These are phyloP conservation scores for Zymoseptoria crescenta DNA, from an alignment of 2,329 filamentous ascomycete species.

Conservation along the genomic window DNA sequence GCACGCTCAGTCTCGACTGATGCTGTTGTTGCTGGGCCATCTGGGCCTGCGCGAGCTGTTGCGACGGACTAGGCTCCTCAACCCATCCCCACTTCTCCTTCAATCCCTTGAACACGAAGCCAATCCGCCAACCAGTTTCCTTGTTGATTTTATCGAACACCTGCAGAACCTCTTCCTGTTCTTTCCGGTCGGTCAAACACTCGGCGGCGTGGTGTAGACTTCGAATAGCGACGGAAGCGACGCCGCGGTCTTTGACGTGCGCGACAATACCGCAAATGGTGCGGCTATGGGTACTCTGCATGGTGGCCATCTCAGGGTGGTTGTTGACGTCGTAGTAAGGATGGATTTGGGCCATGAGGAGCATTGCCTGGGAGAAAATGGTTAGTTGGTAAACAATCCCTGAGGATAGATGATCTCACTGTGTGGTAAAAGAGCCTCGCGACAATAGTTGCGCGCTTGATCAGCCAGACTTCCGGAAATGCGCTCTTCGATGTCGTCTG, in stretches of 20 bases:
- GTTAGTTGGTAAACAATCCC: no score
- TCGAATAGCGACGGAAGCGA: constrained; percentile 70
- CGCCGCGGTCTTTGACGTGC: constrained; percentile 71
- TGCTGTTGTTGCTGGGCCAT: constrained; percentile 18
- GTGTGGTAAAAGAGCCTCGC: constrained; percentile 86
- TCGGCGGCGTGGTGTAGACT: constrained; percentile 71
- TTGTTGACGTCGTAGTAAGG: constrained; percentile 52
- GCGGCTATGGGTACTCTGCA: constrained; percentile 67
- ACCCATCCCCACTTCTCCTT: constrained; percentile 73
- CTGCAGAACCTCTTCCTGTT: constrained; percentile 72
- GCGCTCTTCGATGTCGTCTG: constrained; percentile 61
- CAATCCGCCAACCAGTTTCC: constrained; percentile 72
- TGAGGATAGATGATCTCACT: constrained; percentile 20
- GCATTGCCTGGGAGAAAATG: constrained; percentile 44
- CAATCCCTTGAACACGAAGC: constrained; percentile 63
- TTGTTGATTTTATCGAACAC: constrained; percentile 69
- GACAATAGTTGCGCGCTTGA: constrained; percentile 73
- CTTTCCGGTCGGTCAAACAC: constrained; percentile 57
- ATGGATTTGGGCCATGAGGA: constrained; percentile 71
- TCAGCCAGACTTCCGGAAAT: constrained; percentile 84
- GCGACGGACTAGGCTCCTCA: constrained; percentile 34
- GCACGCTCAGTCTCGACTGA: constrained; percentile 11
- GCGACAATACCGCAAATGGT: constrained; percentile 85
- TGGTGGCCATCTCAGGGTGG: constrained; percentile 60
- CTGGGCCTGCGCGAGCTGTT: constrained; percentile 32